Evolutionary conservation across 768 basidiomycete genomes (phyloP).

Genomic region (Hortiboletus campestris): DNA sequence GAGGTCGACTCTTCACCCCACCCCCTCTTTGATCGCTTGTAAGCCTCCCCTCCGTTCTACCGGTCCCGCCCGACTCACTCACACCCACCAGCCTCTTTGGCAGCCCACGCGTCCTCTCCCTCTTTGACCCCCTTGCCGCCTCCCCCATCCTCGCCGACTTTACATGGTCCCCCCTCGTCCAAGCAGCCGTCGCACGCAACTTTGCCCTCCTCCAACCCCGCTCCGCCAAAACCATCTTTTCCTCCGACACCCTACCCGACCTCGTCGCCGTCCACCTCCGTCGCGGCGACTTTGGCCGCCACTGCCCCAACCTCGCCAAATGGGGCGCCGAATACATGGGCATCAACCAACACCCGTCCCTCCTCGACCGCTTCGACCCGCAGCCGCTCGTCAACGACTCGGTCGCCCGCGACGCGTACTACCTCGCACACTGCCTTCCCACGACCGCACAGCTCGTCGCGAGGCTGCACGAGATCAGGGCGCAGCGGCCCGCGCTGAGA

Average conservation of each 20-base stretch:
- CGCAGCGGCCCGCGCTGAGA: conserved; percentile 27
- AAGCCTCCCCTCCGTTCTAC: conserved; percentile 12
- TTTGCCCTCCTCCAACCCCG: conserved; percentile 41
- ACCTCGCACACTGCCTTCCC: conserved; percentile 39
- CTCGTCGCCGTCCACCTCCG: conserved; percentile 57
- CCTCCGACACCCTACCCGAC: conserved; percentile 34
- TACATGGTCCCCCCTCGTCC: conserved; percentile 53
- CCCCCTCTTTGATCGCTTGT: conserved; percentile 50
- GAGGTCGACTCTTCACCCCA: conserved; percentile 41
- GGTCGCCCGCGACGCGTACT: conserved; percentile 9
- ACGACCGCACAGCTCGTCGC: conserved; percentile 40
- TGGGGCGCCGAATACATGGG: conserved; percentile 50
- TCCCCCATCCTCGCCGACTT: conserved; percentile 54
- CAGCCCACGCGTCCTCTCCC: conserved; percentile 36
- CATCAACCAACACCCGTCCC: conserved; percentile 43
- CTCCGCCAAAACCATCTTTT: conserved; percentile 23
- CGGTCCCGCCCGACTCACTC: not conserved
- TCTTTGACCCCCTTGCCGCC: conserved; percentile 41
- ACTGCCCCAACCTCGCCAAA: conserved; percentile 49
- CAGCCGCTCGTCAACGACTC: conserved; percentile 5
- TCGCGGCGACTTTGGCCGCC: conserved; percentile 58
- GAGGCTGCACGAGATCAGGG: conserved; percentile 35
- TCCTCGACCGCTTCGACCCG: conserved; percentile 41
- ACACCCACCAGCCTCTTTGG: conserved; percentile 43
- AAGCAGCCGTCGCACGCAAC: conserved; percentile 48